phyloP scores from a whole-genome alignment of 2,329 filamentous ascomycete genomes.

The Ceratocystiopsis minuta region DNA sequence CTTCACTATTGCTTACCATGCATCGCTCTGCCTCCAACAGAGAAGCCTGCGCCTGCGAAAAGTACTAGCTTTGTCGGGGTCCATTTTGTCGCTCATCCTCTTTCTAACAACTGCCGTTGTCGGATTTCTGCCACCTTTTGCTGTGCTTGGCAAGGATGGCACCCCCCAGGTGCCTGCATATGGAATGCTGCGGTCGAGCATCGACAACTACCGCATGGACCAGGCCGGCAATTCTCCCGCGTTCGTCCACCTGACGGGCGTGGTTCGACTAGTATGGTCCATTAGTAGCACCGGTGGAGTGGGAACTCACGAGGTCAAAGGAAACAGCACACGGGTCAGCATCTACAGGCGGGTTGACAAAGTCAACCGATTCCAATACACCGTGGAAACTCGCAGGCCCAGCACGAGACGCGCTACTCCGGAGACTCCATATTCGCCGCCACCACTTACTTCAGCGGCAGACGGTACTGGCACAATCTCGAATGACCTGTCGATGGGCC shows the following conservation, averaged over 20 bases:
- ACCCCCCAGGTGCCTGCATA: conserved; percentile 1
- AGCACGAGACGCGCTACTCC: no score
- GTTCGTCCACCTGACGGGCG: not conserved
- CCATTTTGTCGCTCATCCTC: conserved; percentile 1
- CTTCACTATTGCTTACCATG: not conserved
- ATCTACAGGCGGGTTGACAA: conserved; percentile 1
- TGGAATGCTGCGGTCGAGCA: conserved; percentile 6
- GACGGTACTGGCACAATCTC: no score
- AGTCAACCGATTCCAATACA: not conserved
- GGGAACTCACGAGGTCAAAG: no score
- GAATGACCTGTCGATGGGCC: no score
- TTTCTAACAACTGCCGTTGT: conserved; percentile 3
- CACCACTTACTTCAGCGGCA: no score
- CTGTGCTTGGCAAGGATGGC: not conserved
- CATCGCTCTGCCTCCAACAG: conserved; percentile 1
- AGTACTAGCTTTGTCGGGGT: conserved; percentile 1
- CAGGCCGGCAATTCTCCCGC: not conserved
- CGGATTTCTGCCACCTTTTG: conserved; percentile 3
- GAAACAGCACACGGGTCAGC: no score
- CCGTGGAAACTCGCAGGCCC: no score
- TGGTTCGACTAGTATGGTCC: not conserved
- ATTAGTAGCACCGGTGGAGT: not conserved
- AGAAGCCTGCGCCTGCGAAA: conserved; percentile 4
- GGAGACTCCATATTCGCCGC: no score
- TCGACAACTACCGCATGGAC: conserved; percentile 4